These are phyloP conservation scores for Leonotis leonurus DNA, from an alignment of 257 asterid species.

Conservation along the genomic window DNA sequence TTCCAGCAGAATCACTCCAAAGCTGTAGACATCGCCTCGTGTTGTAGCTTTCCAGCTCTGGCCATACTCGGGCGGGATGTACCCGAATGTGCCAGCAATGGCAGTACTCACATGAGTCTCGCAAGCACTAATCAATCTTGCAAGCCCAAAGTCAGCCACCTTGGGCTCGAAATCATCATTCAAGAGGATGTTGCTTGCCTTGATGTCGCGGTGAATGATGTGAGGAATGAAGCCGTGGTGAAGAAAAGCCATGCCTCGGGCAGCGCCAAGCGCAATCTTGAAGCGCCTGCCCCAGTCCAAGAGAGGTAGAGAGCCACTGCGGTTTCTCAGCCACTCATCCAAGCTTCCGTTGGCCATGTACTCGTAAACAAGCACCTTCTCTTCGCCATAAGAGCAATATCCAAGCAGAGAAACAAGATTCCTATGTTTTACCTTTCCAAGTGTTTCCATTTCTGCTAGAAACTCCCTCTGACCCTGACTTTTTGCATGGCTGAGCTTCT, in stretches of 20 bases:
- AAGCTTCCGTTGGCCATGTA: constrained; percentile 86
- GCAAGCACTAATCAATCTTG: constrained; percentile 76
- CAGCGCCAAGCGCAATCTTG: constrained; percentile 68
- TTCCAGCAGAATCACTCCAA: constrained; percentile 81
- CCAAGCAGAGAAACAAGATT: constrained; percentile 82
- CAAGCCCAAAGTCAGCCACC: constrained; percentile 91
- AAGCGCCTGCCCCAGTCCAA: constrained; percentile 59
- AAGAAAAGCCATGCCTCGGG: constrained; percentile 79
- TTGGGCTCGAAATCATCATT: constrained; percentile 65
- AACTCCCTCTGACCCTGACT: constrained; percentile 80
- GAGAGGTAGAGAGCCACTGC: constrained; percentile 37
- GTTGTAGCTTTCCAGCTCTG: constrained; percentile 82
- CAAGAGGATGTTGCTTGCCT: constrained; percentile 72
- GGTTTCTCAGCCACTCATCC: constrained; percentile 76
- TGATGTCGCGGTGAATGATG: constrained; percentile 79
- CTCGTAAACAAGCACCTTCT: constrained; percentile 80
- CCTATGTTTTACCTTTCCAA: constrained; percentile 78
- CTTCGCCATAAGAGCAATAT: constrained; percentile 72
- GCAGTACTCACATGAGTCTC: constrained; percentile 92
- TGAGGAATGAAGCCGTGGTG: constrained; percentile 89
- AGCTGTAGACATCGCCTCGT: constrained; percentile 79
- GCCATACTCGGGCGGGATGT: constrained; percentile 87
- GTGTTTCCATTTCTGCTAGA: constrained; percentile 87
- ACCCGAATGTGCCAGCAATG: constrained; percentile 86
- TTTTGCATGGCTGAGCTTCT: constrained; percentile 67